These are phyloP conservation scores for Euryodendron excelsum DNA, from an alignment of 148 eudicot species.

Conservation along the genomic window DNA sequence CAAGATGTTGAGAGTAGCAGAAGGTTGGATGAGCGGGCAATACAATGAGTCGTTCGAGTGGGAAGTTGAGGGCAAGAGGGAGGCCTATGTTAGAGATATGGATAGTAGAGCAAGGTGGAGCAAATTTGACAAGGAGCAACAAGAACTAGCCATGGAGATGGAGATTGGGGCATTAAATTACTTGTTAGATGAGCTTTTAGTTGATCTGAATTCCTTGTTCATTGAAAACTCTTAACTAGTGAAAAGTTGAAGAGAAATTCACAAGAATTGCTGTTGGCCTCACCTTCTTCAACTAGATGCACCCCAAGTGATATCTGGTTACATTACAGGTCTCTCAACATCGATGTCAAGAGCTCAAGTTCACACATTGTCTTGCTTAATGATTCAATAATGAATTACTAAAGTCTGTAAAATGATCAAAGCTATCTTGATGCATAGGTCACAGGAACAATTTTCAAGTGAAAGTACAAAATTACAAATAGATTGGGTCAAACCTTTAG, in stretches of 20 bases:
- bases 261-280: neutral
- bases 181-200: conserved; percentile 47
- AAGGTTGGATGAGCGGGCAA: conserved; percentile 24
- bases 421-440: too few relatives aligned
- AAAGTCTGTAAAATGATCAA: too few relatives aligned
- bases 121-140: conserved; percentile 36
- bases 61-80: conserved; percentile 23
- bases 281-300: too few relatives aligned
- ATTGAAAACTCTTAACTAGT: neutral
- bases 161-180: conserved; percentile 25
- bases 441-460: too few relatives aligned
- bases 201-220: conserved; percentile 27
- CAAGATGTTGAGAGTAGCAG: conserved; percentile 19
- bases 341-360: too few relatives aligned
- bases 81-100: conserved; percentile 39
- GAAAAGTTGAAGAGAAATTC: neutral
- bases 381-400: too few relatives aligned
- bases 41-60: conserved; percentile 10
- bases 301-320: too few relatives aligned
- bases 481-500: too few relatives aligned
- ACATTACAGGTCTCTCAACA: too few relatives aligned
- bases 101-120: conserved; percentile 41
- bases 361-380: too few relatives aligned
- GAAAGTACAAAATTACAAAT: too few relatives aligned
- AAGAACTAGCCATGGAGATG: conserved; percentile 33